Evolutionary conservation across 345 rosid species (phyloP).

Genomic region (Sonneratia alba): DNA sequence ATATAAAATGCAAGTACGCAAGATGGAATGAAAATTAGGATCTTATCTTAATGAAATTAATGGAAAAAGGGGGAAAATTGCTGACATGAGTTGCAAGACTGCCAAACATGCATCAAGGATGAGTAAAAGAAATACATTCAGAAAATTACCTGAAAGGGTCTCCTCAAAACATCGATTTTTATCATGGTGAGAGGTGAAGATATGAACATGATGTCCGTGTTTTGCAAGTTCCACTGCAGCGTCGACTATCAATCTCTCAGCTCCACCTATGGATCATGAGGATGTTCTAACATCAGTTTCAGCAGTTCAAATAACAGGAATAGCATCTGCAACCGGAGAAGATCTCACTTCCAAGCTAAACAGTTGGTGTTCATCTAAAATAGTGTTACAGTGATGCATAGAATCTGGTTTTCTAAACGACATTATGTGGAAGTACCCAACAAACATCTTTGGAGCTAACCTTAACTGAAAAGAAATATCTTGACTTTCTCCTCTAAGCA

Average conservation of each 20-base stretch:
- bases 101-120: neutral
- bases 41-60: neutral
- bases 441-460: too few relatives aligned
- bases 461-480: too few relatives aligned
- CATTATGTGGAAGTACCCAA: neutral
- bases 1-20: neutral
- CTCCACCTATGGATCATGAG: constrained; percentile 51
- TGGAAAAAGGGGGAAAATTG: neutral
- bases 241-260: constrained; percentile 89
- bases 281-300: neutral
- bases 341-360: neutral
- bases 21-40: neutral
- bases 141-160: constrained; percentile 52
- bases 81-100: neutral
- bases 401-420: neutral
- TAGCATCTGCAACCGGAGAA: neutral
- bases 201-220: constrained; percentile 71
- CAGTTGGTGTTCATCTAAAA: neutral
- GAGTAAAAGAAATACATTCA: neutral
- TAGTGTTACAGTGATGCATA: neutral
- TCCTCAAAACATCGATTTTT: constrained; percentile 83
- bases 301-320: neutral
- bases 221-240: constrained; percentile 82
- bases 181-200: constrained; percentile 88
- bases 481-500: too few relatives aligned